These are phyloP conservation scores for Phlebopus sp. DNA, from an alignment of 1,284 basidiomycete genomes.

Conservation along the genomic window DNA sequence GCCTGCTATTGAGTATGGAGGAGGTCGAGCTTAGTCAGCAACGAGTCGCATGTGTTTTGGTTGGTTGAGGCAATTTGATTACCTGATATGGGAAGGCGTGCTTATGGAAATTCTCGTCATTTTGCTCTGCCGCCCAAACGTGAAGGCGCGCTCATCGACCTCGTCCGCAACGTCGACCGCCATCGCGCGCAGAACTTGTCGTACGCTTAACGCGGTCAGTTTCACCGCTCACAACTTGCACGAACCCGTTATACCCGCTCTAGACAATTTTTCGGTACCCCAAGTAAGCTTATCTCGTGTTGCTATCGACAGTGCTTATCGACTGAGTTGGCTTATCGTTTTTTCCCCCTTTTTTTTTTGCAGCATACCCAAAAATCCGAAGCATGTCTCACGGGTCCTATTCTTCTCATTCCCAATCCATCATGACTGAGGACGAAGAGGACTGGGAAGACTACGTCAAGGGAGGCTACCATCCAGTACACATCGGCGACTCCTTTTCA, in stretches of 20 bases:
- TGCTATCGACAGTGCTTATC: constrained; percentile 17
- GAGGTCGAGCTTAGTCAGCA: constrained; percentile 31
- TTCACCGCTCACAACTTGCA: not conserved
- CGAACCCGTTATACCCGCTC: constrained; percentile 22
- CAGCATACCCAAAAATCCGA: constrained; percentile 33
- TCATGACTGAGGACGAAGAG: constrained; percentile 79
- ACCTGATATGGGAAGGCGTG: constrained; percentile 18
- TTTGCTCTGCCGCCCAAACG: constrained; percentile 12
- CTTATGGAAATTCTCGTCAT: not conserved
- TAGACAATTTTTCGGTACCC: constrained; percentile 12
- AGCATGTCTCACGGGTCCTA: constrained; percentile 45
- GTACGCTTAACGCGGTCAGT: not conserved
- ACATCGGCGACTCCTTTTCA: constrained; percentile 92
- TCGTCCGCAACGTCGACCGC: no score
- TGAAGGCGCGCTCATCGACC: not conserved
- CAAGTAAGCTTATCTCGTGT: constrained; percentile 27
- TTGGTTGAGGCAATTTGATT: constrained; percentile 1
- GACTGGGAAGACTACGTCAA: constrained; percentile 87
- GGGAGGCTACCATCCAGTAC: constrained; percentile 93
- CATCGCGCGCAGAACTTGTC: no score
- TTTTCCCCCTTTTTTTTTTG: constrained; percentile 27
- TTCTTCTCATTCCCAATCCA: constrained; percentile 54
- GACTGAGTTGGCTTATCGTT: constrained; percentile 29
- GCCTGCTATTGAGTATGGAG: no score
- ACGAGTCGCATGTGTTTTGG: constrained; percentile 27